These are phyloP conservation scores for Umbelopsis sp. DNA, from an alignment of 371 early-diverging fungal genomes.

Conservation along the genomic window DNA sequence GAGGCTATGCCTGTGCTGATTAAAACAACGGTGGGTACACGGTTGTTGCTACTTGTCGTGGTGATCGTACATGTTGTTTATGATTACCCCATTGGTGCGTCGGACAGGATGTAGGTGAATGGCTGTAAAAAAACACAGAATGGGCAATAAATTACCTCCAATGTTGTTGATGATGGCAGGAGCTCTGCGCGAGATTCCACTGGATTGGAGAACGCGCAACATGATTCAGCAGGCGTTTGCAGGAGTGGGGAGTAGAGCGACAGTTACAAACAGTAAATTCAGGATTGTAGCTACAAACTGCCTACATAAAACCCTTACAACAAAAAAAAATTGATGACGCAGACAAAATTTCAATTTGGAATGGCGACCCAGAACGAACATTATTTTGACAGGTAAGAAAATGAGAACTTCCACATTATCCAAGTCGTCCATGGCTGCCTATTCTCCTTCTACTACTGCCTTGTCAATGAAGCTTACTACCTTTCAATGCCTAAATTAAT, in stretches of 20 bases:
- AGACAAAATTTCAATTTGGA: slow-evolving; percentile 1
- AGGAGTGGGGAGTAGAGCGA: slow-evolving; percentile 17
- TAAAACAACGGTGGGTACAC: no score
- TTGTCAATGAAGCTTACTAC: no score
- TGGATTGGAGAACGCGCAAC: slow-evolving; percentile 58
- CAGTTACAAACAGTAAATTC: slow-evolving; percentile 17
- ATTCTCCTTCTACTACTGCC: no score
- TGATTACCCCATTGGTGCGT: neutral
- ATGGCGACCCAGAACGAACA: neutral
- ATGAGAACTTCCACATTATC: no score
- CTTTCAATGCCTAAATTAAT: no score
- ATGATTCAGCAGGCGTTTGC: slow-evolving; percentile 27
- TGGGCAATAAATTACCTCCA: slow-evolving; percentile 9
- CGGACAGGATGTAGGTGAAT: neutral
- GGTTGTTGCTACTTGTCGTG: no score
- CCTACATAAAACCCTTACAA: slow-evolving; percentile 11
- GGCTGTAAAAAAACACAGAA: neutral
- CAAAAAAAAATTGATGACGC: slow-evolving; percentile 18
- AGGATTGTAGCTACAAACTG: neutral
- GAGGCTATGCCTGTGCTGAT: no score
- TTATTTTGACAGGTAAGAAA: neutral
- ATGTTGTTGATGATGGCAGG: slow-evolving; percentile 41
- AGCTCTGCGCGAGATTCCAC: slow-evolving; percentile 49
- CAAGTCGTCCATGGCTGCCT: no score
- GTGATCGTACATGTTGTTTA: no score